phyloP scores from a whole-genome alignment of 1,284 basidiomycete genomes.

The Naganishia sp. region DNA sequence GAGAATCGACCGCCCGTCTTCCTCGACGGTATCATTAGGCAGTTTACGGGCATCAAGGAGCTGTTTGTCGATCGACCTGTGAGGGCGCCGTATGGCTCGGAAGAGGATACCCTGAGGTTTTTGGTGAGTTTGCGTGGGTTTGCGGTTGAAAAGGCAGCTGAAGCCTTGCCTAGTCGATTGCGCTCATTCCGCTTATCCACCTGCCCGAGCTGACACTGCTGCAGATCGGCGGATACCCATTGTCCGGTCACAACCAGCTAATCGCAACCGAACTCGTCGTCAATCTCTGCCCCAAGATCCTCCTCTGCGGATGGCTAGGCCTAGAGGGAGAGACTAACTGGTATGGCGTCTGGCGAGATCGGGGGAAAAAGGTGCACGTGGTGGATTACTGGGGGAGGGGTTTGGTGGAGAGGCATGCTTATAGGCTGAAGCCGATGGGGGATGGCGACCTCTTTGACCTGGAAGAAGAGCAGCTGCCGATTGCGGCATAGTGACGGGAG shows the following conservation, averaged over 20 bases:
- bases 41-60: conserved; percentile 46
- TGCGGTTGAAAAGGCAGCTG: not conserved
- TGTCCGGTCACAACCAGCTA: conserved; percentile 36
- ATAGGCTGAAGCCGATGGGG: conserved; percentile 24
- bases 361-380: conserved; percentile 24
- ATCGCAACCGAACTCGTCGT: conserved; percentile 39
- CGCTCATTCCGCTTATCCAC: conserved; percentile 39
- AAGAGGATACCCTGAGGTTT: conserved; percentile 36
- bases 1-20: conserved; percentile 34
- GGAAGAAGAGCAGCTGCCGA: conserved; percentile 25
- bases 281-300: conserved; percentile 36
- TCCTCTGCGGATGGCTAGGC: conserved; percentile 45
- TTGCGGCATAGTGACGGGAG: not conserved
- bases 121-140: conserved; percentile 38
- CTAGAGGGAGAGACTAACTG: conserved; percentile 45
- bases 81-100: conserved; percentile 37
- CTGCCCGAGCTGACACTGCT: conserved; percentile 43
- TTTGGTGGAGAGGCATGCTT: conserved; percentile 34
- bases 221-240: conserved; percentile 49
- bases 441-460: conserved; percentile 32
- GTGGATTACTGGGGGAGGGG: conserved; percentile 33
- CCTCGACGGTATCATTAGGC: conserved; percentile 40
- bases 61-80: conserved; percentile 49
- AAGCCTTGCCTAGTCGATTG: conserved; percentile 32
- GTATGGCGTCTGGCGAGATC: conserved; percentile 46